Base-by-base conservation (phyloP, 768 basidiomycete genomes). In the Macrocybe gigantea region DNA sequence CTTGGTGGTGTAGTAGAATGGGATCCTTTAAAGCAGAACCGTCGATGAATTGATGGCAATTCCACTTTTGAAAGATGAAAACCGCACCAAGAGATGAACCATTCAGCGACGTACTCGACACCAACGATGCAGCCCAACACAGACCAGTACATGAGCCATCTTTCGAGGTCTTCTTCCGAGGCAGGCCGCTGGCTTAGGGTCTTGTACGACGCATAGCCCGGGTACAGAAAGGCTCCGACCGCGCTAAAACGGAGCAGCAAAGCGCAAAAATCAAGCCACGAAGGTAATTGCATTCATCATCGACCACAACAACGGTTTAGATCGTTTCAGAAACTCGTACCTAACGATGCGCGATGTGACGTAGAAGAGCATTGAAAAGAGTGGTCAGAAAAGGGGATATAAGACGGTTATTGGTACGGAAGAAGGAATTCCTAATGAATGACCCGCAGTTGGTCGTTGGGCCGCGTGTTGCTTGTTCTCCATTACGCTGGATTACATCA, bases 71-170 rank as follows among this genome's bases (percentile, higher is more conserved):
- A 50, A 47, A 46, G 35, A 40, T 38, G 37, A 49, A 38, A 14
- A 43, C 70, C 85, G 57, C 56, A 90, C 93, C 93, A 93, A 51
- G 83, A 88, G 31, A 95, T 68, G 11, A 85, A 65, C 90, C 93
- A 94, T 58, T 93, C 92, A 7, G 84, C 85, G 29, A 88, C 71
- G 58, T 86, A 87, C 64, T 96, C 93, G 5, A 89, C 67, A 4
- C 80, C 84, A 11, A 93, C 77, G 57, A 93, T 80, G 60, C 85
- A 87, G 2, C 88, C 87, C 2, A 90, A 75, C 0, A 89, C 87
- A n/a, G 83, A 83, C 93, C 94, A 97, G 58, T 96, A 97, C 89
- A 93, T 94, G 46, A 97, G 75, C 93, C 94, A 96, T 66, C 92
- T 74, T 62, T 96, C 94, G 7, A 94, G 73, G 39, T 92, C 90